Evolutionary conservation across 2,329 filamentous ascomycete species (phyloP), one percentile per base, ranked within the genome.

Genomic region (Sclerotinia borealis): DNA sequence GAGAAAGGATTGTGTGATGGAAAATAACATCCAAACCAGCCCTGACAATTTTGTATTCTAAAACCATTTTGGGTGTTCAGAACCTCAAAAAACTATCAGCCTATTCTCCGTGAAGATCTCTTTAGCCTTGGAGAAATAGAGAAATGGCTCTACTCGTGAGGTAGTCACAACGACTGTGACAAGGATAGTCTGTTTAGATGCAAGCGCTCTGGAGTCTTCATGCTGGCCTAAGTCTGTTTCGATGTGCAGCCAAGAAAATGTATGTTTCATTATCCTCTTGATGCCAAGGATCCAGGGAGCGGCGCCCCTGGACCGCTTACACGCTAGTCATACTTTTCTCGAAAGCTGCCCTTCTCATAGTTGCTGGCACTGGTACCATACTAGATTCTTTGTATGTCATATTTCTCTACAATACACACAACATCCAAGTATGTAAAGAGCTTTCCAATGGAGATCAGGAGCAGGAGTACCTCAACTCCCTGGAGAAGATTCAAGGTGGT

Each of bases 231-330:
- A n/a, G n/a, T n/a, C n/a, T n/a, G n/a, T n/a, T n/a, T n/a, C n/a
- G n/a, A n/a, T n/a, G n/a, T n/a, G n/a, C n/a, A 43, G 1, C 39
- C 39, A n/a, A 22, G 47, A 31, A 48, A 50, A 50, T 5, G 15
- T 31, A 50, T 29, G 13, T 50, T 29, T 1, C 25, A 29, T 31
- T 17, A 50, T 50, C 10, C 98, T 74, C 98, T 98, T 79, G 97
- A 98, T 77, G 98, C 95, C 0, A 97, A 93, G 25, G 93, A 97
- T 67, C 17, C 4, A n/a, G 93, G 98, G 66, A 92, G 93, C 19
- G 90, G 93, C 71, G 93, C 98, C 70, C 92, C n/a, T n/a, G n/a
- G n/a, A n/a, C 92, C 0, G 95, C 22, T 2, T 49, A 49, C 15
- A 27, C 47, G 15, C 8, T 22, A 25, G 17, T 27, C 25, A 19